These are phyloP conservation scores for Ceratocystis albifundus DNA, from an alignment of 2,329 filamentous ascomycete species.

Conservation along the genomic window DNA sequence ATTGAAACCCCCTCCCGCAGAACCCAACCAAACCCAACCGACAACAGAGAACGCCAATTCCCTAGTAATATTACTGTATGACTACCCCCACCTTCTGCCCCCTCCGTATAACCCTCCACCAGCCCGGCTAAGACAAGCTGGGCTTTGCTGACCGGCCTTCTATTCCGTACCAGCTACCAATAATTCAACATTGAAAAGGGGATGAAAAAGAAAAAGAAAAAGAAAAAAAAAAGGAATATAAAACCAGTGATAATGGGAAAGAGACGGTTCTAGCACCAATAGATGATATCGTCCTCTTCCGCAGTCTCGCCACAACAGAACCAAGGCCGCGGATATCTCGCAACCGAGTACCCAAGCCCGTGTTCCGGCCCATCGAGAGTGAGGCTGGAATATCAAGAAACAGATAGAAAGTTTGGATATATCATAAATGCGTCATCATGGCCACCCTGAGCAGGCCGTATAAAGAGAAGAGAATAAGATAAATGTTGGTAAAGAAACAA, in stretches of 20 bases:
- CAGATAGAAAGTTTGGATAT: neutral
- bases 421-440: conserved; percentile 11
- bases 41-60: conserved; percentile 3
- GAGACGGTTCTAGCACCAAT: neutral
- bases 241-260: neutral
- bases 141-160: neutral
- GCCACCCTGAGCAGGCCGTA: conserved; percentile 4
- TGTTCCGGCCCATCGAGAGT: neutral
- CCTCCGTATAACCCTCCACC: neutral
- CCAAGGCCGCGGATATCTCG: neutral
- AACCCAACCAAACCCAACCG: neutral
- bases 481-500: conserved; percentile 19
- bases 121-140: neutral
- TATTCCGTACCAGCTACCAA: neutral
- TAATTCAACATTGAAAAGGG: neutral
- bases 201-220: neutral
- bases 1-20: neutral
- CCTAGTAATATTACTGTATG: conserved; percentile 5
- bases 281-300: neutral
- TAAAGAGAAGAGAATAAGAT: conserved; percentile 1
- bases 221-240: conserved; percentile 1
- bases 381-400: conserved; percentile 7
- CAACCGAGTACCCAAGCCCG: conserved; percentile 9
- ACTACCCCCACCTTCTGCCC: neutral
- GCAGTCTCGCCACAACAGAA: neutral